These are phyloP conservation scores for Boletus sp. DNA, from an alignment of 1,284 basidiomycete genomes.

Conservation along the genomic window DNA sequence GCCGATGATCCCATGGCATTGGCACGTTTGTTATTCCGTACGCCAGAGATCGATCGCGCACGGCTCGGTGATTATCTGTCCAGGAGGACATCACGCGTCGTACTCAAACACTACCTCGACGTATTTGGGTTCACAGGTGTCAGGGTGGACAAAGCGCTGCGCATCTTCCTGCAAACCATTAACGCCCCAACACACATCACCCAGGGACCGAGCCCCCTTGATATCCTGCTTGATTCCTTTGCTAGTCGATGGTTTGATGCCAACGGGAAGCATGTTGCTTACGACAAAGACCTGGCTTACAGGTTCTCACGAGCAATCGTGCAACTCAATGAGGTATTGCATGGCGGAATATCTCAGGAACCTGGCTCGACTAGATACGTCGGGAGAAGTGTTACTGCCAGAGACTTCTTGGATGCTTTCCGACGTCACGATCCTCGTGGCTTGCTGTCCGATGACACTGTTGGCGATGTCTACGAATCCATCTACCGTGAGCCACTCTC, in stretches of 20 bases:
- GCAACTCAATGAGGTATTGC: conserved; percentile 80
- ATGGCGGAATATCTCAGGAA: conserved; percentile 59
- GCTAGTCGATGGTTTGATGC: conserved; percentile 86
- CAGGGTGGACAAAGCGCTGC: conserved; percentile 84
- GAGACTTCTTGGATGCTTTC: conserved; percentile 80
- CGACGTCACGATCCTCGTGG: conserved; percentile 65
- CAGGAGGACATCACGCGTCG: conserved; percentile 62
- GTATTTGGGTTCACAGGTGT: conserved; percentile 82
- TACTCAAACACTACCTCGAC: conserved; percentile 82
- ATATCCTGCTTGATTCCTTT: conserved; percentile 79
- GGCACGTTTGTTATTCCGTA: conserved; percentile 82
- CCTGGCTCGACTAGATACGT: conserved; percentile 60
- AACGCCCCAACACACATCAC: conserved; percentile 57
- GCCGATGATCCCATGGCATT: conserved; percentile 63
- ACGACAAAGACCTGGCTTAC: conserved; percentile 73
- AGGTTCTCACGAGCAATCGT: conserved; percentile 83
- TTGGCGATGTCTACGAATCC: conserved; percentile 75
- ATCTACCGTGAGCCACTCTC: conserved; percentile 68
- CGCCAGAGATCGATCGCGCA: conserved; percentile 79
- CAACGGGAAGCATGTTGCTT: conserved; percentile 76
- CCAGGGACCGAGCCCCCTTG: conserved; percentile 47
- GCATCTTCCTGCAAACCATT: conserved; percentile 83
- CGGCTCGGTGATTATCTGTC: conserved; percentile 82
- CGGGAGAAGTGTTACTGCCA: conserved; percentile 59
- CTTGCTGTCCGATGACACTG: conserved; percentile 66